A percentile compares a stretch with the other conserved stretches of the same genome.
Conservation (phyloP, 768 basidiomycete genomes). For the Suillus clintonianus region DNA sequence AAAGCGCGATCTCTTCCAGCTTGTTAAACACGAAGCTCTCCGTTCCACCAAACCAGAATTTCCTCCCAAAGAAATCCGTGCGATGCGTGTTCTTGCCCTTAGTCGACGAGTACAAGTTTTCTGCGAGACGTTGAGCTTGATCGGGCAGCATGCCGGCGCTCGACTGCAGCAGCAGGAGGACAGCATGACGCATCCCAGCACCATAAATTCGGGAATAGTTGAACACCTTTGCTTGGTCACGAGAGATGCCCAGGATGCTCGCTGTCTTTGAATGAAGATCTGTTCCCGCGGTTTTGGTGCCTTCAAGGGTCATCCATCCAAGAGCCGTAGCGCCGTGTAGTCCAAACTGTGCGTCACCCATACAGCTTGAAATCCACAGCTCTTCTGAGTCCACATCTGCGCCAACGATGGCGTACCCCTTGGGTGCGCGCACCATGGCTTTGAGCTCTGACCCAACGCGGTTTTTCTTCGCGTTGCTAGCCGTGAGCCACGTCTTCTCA, state of each 20-base stretch:
- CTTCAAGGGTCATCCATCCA: constrained; percentile 99
- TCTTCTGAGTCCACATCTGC: constrained; percentile 99
- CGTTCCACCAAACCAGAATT: constrained; percentile 96
- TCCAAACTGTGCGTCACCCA: constrained; percentile 98
- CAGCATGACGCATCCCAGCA: constrained; percentile 94
- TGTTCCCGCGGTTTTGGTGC: constrained; percentile 91
- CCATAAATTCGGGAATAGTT: constrained; percentile 99
- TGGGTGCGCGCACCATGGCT: constrained; percentile 94
- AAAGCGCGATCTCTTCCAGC: constrained; percentile 90
- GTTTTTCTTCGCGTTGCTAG: constrained; percentile 96
- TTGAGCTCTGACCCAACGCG: constrained; percentile 98
- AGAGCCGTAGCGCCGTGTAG: constrained; percentile 94
- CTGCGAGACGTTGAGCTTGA: constrained; percentile 77
- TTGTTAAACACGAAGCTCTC: constrained; percentile 98
- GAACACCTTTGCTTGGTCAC: constrained; percentile 97
- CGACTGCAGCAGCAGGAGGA: constrained; percentile 82
- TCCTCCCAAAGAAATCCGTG: constrained; percentile 69
- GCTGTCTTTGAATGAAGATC: constrained; percentile 98
- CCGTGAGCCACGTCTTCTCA: constrained; percentile 97
- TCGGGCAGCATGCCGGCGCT: constrained; percentile 79
- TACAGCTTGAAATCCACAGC: constrained; percentile 97
- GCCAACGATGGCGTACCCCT: constrained; percentile 92
- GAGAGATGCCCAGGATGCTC: constrained; percentile 85
- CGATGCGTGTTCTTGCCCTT: constrained; percentile 90
- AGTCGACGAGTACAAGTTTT: constrained; percentile 86